These are phyloP conservation scores for Puccinia hordei DNA, from an alignment of 1,284 basidiomycete species.

Conservation along the genomic window DNA sequence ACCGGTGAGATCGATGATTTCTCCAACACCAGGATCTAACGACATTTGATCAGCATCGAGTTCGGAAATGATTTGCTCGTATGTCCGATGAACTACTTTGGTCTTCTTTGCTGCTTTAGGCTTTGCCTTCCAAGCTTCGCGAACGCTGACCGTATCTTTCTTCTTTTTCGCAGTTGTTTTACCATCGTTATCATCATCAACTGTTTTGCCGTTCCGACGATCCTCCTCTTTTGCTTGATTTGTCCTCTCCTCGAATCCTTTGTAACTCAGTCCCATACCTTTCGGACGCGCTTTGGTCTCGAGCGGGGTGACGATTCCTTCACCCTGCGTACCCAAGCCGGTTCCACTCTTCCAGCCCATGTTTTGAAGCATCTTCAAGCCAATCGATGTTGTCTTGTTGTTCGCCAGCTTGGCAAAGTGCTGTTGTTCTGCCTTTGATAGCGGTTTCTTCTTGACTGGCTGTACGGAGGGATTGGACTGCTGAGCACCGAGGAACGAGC, in stretches of 20 bases:
- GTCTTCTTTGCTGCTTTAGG: constrained; percentile 71
- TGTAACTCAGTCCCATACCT: constrained; percentile 77
- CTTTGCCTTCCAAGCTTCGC: constrained; percentile 61
- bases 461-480: constrained; percentile 62
- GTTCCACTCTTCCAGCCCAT: constrained; percentile 89
- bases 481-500: constrained; percentile 62
- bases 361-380: constrained; percentile 83
- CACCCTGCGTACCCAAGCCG: constrained; percentile 75
- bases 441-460: constrained; percentile 62
- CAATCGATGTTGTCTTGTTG: constrained; percentile 66
- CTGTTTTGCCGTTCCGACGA: constrained; percentile 52
- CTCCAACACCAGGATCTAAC: constrained; percentile 68
- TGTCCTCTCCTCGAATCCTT: constrained; percentile 82
- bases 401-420: constrained; percentile 76
- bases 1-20: constrained; percentile 91
- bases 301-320: constrained; percentile 84
- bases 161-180: constrained; percentile 48
- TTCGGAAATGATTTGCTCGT: constrained; percentile 88
- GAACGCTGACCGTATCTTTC: constrained; percentile 48
- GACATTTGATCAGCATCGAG: constrained; percentile 60
- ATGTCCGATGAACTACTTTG: constrained; percentile 86
- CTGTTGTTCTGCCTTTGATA: constrained; percentile 69
- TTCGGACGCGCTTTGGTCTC: constrained; percentile 80
- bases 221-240: constrained; percentile 84
- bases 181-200: constrained; percentile 55